Evolutionary conservation across 2,329 filamentous ascomycete genomes (phyloP).

Genomic region (Arthroderma sp.): DNA sequence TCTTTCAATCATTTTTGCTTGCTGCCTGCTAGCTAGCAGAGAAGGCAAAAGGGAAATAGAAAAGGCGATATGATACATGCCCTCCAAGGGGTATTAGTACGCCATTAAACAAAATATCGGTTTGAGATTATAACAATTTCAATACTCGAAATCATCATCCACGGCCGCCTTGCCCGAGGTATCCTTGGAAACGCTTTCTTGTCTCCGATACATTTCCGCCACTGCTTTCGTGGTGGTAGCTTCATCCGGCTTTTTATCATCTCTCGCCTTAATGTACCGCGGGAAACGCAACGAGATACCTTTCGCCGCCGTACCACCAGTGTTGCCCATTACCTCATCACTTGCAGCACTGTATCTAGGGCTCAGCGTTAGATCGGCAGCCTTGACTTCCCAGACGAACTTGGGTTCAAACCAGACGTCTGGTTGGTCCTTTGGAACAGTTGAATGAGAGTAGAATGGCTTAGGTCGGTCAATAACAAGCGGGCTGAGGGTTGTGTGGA

Average conservation of each 20-base stretch:
- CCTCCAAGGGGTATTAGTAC: not conserved
- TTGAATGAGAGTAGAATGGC: constrained; percentile 82
- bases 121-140: constrained; percentile 13
- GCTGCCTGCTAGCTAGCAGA: not conserved
- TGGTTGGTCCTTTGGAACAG: constrained; percentile 79
- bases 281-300: constrained; percentile 88
- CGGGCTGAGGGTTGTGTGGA: constrained; percentile 62
- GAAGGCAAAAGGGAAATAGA: no score
- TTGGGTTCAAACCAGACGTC: constrained; percentile 97
- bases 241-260: constrained; percentile 91
- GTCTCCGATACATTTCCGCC: constrained; percentile 92
- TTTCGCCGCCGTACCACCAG: constrained; percentile 52
- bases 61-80: not conserved
- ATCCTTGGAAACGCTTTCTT: constrained; percentile 77
- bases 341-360: constrained; percentile 87
- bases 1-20: not conserved
- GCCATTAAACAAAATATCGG: not conserved
- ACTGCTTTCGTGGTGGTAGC: constrained; percentile 76
- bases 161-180: constrained; percentile 77
- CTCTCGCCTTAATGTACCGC: constrained; percentile 76
- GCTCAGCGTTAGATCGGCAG: constrained; percentile 83
- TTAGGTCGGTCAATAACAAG: constrained; percentile 82
- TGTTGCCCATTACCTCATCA: constrained; percentile 62
- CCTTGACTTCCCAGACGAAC: constrained; percentile 95
- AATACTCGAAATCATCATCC: constrained; percentile 98